Evolutionary conservation across 2,329 filamentous ascomycete species (phyloP).

Genomic region (Paradendryphiella salina): DNA sequence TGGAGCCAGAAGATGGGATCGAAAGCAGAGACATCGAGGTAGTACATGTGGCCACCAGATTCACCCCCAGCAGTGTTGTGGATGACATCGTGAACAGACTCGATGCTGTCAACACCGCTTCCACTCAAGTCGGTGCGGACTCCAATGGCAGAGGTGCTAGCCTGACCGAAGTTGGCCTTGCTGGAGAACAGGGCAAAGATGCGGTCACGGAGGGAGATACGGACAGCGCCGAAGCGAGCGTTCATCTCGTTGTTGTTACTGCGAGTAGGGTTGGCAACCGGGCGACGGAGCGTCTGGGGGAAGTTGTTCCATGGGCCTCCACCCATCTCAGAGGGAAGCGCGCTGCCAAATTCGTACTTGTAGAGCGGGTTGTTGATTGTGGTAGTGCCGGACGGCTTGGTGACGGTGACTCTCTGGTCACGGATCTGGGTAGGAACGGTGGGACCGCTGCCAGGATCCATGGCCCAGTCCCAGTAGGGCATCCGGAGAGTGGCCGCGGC

Average conservation of each 20-base stretch:
- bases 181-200: conserved; percentile 43
- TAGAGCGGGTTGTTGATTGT: conserved; percentile 53
- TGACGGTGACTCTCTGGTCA: conserved; percentile 50
- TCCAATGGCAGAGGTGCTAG: conserved; percentile 39
- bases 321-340: conserved; percentile 59
- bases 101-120: conserved; percentile 44
- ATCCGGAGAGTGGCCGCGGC: conserved; percentile 50
- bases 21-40: conserved; percentile 73
- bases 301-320: conserved; percentile 41
- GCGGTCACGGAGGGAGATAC: conserved; percentile 43
- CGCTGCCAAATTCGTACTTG: conserved; percentile 51
- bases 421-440: conserved; percentile 44
- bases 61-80: conserved; percentile 44
- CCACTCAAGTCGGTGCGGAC: conserved; percentile 34
- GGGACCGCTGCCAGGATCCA: conserved; percentile 36
- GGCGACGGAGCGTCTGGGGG: conserved; percentile 39
- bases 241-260: conserved; percentile 47
- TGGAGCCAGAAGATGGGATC: conserved; percentile 65
- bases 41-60: conserved; percentile 71
- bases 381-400: conserved; percentile 46
- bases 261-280: conserved; percentile 38
- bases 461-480: conserved; percentile 57
- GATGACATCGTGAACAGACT: conserved; percentile 42
- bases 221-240: conserved; percentile 31
- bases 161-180: conserved; percentile 37